These are phyloP conservation scores for Phytopythium vexans DNA, from an alignment of 352 stramenopile species.

Conservation along the genomic window DNA sequence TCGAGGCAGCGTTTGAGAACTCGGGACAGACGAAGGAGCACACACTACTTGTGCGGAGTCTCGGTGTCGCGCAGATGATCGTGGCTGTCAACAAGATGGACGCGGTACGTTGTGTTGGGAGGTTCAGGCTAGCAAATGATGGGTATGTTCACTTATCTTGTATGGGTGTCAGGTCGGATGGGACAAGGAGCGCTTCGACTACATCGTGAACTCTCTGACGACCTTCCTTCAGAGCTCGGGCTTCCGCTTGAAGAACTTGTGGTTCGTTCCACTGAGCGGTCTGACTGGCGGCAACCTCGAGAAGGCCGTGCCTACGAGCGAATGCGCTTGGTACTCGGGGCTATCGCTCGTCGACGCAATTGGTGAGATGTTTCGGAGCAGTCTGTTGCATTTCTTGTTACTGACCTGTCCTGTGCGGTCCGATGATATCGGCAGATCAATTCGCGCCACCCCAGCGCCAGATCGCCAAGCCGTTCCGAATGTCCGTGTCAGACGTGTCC, in stretches of 20 bases:
- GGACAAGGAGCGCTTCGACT: conserved; percentile 77
- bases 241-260: conserved; percentile 79
- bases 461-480: conserved; percentile 83
- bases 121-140: too few relatives aligned
- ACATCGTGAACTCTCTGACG: conserved; percentile 69
- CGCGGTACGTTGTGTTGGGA: conserved; percentile 34
- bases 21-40: conserved; percentile 98
- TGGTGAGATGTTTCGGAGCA: conserved; percentile 20
- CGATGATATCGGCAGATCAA: conserved; percentile 34
- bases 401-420: not conserved
- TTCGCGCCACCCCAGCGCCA: conserved; percentile 74
- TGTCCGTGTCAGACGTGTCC: conserved; percentile 82
- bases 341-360: conserved; percentile 82
- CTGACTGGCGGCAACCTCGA: conserved; percentile 85
- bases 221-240: conserved; percentile 72
- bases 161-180: conserved; percentile 35
- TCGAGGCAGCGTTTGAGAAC: conserved; percentile 93
- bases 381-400: not conserved
- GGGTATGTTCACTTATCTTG: too few relatives aligned
- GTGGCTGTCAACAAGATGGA: conserved; percentile 99
- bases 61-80: conserved; percentile 94
- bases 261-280: conserved; percentile 86
- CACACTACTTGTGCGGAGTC: conserved; percentile 90
- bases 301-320: conserved; percentile 35
- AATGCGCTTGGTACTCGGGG: conserved; percentile 75